These are phyloP conservation scores for Termitomyces sp. DNA, from an alignment of 768 basidiomycete genomes.

Conservation along the genomic window DNA sequence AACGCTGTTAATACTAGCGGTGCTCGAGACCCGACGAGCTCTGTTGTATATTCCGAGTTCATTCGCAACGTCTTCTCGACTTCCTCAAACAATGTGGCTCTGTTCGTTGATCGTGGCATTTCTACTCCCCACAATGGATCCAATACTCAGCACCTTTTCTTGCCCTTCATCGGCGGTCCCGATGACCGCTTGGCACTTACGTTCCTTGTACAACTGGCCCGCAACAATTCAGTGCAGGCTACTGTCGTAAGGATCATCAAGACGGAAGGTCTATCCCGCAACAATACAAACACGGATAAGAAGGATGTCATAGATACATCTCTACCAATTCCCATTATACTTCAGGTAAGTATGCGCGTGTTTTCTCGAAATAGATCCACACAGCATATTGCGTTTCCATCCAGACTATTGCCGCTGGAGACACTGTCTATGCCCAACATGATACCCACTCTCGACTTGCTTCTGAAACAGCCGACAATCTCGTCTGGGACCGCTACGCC, in stretches of 20 bases:
- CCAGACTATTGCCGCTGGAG: slow-evolving; percentile 47
- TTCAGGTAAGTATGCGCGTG: slow-evolving; percentile 25
- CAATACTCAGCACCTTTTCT: slow-evolving; percentile 56
- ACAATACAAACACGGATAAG: slow-evolving; percentile 24
- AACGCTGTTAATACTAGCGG: slow-evolving; percentile 18
- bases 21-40: slow-evolving; percentile 45
- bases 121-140: slow-evolving; percentile 19
- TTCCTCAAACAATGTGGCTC: slow-evolving; percentile 68
- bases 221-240: slow-evolving; percentile 56
- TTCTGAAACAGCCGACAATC: slow-evolving; percentile 79
- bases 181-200: slow-evolving; percentile 86
- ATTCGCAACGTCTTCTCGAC: slow-evolving; percentile 77
- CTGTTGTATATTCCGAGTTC: slow-evolving; percentile 73
- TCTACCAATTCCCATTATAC: slow-evolving; percentile 11
- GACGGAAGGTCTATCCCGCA: slow-evolving; percentile 29
- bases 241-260: slow-evolving; percentile 65
- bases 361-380: background rate
- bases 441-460: slow-evolving; percentile 63
- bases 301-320: slow-evolving; percentile 6
- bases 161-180: slow-evolving; percentile 92
- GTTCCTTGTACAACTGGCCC: slow-evolving; percentile 76
- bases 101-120: slow-evolving; percentile 78
- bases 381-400: background rate
- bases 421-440: slow-evolving; percentile 69
- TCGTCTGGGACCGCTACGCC: slow-evolving; percentile 70